phyloP scores from a whole-genome alignment of 306 rosid species.

The Chamaecrista fasciculata region DNA sequence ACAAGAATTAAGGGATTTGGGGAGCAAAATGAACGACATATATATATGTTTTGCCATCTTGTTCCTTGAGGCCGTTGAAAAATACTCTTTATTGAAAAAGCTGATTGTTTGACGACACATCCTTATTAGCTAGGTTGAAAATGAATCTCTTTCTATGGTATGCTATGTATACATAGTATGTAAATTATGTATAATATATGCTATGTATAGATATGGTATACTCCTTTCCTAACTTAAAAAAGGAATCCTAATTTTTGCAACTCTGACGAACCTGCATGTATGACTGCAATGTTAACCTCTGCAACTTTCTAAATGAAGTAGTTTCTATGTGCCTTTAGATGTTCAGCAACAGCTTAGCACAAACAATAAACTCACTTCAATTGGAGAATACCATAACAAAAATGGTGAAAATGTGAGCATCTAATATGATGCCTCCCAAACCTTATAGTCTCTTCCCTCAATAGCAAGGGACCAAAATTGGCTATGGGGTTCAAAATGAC shows the following conservation, averaged over 20 bases:
- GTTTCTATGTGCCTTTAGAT: not conserved
- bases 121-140: no score
- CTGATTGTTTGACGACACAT: not conserved
- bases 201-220: not conserved
- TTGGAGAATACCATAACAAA: slow-evolving; percentile 17
- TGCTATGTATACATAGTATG: not conserved
- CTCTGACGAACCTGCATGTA: not conserved
- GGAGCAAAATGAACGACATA: not conserved
- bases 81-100: not conserved
- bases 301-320: not conserved
- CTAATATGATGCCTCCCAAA: slow-evolving; percentile 68
- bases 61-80: not conserved
- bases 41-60: not conserved
- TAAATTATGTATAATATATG: not conserved
- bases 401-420: not conserved
- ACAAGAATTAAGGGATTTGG: not conserved
- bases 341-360: not conserved
- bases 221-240: not conserved
- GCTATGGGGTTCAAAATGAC: slow-evolving; percentile 64
- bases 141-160: not conserved
- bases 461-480: slow-evolving; percentile 51
- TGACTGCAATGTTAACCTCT: not conserved
- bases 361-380: slow-evolving; percentile 4
- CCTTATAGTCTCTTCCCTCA: slow-evolving; percentile 72
- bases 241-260: not conserved